Evolutionary conservation across 2,329 filamentous ascomycete species (phyloP).

Genomic region (Aspergillus amoenus): DNA sequence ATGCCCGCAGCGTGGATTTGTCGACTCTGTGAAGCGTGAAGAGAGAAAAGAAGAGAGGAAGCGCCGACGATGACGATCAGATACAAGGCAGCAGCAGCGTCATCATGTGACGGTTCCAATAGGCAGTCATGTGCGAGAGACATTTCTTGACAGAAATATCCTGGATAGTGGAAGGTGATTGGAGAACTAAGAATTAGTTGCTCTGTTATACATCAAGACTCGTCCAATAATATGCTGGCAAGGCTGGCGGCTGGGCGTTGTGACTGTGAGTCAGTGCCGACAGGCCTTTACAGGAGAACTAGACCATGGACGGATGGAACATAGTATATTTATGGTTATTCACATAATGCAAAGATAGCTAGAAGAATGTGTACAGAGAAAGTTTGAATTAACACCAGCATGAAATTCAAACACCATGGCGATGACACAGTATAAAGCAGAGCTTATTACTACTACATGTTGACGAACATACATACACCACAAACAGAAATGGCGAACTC

Average conservation of each 20-base stretch:
- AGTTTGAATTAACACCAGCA: background rate
- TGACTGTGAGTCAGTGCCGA: background rate
- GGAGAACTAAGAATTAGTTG: background rate
- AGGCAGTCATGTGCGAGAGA: slow-evolving; percentile 1
- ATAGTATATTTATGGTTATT: too few species aligned
- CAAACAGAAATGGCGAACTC: background rate
- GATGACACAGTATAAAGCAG: slow-evolving; percentile 2
- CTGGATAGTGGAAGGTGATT: background rate
- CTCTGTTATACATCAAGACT: background rate
- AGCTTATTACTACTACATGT: slow-evolving; percentile 2
- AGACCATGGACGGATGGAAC: too few species aligned
- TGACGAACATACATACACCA: slow-evolving; percentile 23
- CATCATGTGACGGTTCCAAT: slow-evolving; percentile 8
- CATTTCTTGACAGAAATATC: background rate
- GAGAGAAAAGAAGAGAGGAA: slow-evolving; percentile 35
- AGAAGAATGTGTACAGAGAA: too few species aligned
- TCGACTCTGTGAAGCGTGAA: slow-evolving; percentile 47
- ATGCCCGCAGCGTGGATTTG: slow-evolving; percentile 27
- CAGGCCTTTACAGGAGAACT: too few species aligned
- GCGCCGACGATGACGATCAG: slow-evolving; percentile 24
- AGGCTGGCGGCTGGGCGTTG: background rate
- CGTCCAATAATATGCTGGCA: background rate
- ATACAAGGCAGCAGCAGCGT: slow-evolving; percentile 6
- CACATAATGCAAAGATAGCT: too few species aligned
- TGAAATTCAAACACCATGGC: background rate